phyloP scores from a whole-genome alignment of 192 early-diverging fungal genomes.

The Rhizophlyctis rosea region DNA sequence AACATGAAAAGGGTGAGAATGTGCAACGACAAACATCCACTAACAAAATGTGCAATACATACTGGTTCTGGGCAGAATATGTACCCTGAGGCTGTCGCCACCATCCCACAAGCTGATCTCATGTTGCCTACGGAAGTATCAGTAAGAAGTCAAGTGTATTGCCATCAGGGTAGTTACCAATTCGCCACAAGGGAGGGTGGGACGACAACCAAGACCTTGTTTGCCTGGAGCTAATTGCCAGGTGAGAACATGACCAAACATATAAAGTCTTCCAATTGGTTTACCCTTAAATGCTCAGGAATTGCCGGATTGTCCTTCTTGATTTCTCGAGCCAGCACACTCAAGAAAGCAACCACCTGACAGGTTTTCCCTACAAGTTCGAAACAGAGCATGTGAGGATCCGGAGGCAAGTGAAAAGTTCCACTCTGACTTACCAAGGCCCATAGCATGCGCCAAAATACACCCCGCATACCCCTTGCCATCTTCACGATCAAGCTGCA shows the following conservation, averaged over 20 bases:
- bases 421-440: conserved; percentile 50
- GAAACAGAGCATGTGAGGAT: conserved; percentile 1
- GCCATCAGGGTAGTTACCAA: too few species aligned
- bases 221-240: conserved; percentile 21
- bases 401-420: conserved; percentile 2
- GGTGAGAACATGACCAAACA: conserved; percentile 71
- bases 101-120: conserved; percentile 70
- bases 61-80: too few species aligned
- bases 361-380: conserved; percentile 65
- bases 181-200: conserved; percentile 69
- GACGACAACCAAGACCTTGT: conserved; percentile 68
- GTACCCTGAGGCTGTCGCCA: conserved; percentile 33
- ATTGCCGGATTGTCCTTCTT: conserved; percentile 46
- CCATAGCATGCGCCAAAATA: conserved; percentile 83
- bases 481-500: conserved; percentile 36
- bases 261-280: conserved; percentile 50
- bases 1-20: too few species aligned
- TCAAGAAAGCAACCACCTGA: conserved; percentile 70
- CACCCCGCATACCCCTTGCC: conserved; percentile 55
- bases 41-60: too few species aligned
- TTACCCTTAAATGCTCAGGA: conserved; percentile 48
- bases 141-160: too few species aligned
- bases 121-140: too few species aligned
- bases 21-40: too few species aligned
- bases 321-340: conserved; percentile 66